Evolutionary conservation across 2,329 filamentous ascomycete species (phyloP).

Genomic region (Zalaria obscura): DNA sequence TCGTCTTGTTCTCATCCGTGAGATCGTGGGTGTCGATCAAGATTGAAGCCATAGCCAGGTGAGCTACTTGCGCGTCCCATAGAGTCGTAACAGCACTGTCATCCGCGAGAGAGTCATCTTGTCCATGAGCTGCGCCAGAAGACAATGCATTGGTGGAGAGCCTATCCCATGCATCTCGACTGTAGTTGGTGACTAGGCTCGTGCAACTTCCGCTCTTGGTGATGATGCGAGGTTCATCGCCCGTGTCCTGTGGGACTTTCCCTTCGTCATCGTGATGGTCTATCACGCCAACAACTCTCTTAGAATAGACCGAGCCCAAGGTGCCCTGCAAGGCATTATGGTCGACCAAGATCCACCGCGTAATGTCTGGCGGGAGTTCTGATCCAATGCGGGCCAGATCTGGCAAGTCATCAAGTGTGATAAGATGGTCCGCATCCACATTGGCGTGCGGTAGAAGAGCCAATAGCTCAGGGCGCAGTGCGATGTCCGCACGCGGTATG

Average conservation of each 20-base stretch:
- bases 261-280: slow-evolving; percentile 70
- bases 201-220: slow-evolving; percentile 58
- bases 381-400: slow-evolving; percentile 35
- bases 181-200: slow-evolving; percentile 52
- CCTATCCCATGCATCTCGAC: slow-evolving; percentile 42
- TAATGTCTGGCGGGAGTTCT: slow-evolving; percentile 37
- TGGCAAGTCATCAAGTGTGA: slow-evolving; percentile 48
- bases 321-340: slow-evolving; percentile 59
- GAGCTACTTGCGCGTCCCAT: slow-evolving; percentile 47
- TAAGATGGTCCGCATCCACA: slow-evolving; percentile 45
- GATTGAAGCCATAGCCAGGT: slow-evolving; percentile 54
- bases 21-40: slow-evolving; percentile 61
- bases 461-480: slow-evolving; percentile 57
- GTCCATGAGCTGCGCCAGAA: slow-evolving; percentile 22
- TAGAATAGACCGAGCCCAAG: slow-evolving; percentile 39
- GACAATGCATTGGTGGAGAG: slow-evolving; percentile 15
- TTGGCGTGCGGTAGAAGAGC: slow-evolving; percentile 49
- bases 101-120: slow-evolving; percentile 22
- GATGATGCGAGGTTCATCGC: slow-evolving; percentile 44
- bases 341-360: slow-evolving; percentile 62
- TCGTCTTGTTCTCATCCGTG: slow-evolving; percentile 45
- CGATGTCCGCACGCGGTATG: slow-evolving; percentile 52
- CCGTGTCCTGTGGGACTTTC: slow-evolving; percentile 32
- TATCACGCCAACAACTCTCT: slow-evolving; percentile 48
- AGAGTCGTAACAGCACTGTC: slow-evolving; percentile 21